Evolutionary conservation across 768 basidiomycete genomes (phyloP).

Genomic region (Suillus fuscotomentosus): DNA sequence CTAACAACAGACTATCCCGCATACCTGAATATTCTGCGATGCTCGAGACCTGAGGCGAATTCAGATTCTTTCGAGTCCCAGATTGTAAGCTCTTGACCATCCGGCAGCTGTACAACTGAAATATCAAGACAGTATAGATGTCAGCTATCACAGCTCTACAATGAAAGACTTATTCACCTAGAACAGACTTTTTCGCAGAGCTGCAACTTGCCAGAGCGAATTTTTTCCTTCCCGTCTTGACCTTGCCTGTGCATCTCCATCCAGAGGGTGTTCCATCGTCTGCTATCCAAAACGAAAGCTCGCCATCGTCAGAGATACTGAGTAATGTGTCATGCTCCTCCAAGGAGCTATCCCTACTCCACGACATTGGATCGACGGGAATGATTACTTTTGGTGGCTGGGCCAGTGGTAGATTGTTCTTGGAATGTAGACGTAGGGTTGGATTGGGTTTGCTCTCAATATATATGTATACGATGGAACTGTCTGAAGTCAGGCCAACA

Average conservation of each 20-base stretch:
- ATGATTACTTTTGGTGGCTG: conserved; percentile 53
- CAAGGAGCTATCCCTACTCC: conserved; percentile 52
- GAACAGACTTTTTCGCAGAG: conserved; percentile 86
- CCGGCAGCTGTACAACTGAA: conserved; percentile 57
- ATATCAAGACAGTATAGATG: conserved; percentile 2
- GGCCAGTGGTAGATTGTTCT: conserved; percentile 51
- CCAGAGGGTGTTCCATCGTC: conserved; percentile 35
- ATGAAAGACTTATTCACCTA: conserved; percentile 51
- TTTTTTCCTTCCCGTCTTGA: conserved; percentile 65
- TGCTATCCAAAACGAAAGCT: conserved; percentile 85
- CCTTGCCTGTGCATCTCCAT: conserved; percentile 73
- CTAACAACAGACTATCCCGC: conserved; percentile 14
- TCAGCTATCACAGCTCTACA: conserved; percentile 3
- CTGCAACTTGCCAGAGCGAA: conserved; percentile 81
- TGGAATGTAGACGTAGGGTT: conserved; percentile 45
- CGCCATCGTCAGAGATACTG: conserved; percentile 73
- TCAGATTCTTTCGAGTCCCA: conserved; percentile 97
- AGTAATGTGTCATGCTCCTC: conserved; percentile 70
- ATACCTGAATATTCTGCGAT: conserved; percentile 60
- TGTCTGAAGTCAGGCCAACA: conserved; percentile 63
- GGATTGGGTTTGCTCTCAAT: conserved; percentile 34
- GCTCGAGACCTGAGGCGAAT: conserved; percentile 89
- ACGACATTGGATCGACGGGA: conserved; percentile 87
- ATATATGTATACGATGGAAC: conserved; percentile 57
- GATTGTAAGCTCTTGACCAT: conserved; percentile 82